phyloP scores from a whole-genome alignment of 768 basidiomycete species.

The Piloderma croceum region DNA sequence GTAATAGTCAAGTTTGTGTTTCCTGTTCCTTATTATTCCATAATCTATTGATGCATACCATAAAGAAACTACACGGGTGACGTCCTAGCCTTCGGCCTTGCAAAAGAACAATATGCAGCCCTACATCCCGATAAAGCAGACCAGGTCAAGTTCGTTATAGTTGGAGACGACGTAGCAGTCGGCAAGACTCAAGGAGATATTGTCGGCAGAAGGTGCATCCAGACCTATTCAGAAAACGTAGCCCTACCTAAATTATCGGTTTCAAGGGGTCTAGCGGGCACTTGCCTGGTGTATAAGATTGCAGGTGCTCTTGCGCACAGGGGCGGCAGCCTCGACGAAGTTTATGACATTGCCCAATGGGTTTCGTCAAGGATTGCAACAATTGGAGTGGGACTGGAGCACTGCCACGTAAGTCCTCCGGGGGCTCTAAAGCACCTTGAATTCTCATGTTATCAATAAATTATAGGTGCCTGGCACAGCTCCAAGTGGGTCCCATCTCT shows the following conservation, averaged over 20 bases:
- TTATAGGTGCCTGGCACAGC: slow-evolving; percentile 75
- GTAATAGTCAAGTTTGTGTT: slow-evolving; percentile 70
- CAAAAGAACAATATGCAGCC: slow-evolving; percentile 78
- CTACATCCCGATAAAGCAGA: slow-evolving; percentile 61
- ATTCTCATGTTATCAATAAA: slow-evolving; percentile 1
- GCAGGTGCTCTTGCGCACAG: slow-evolving; percentile 74
- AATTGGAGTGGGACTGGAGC: slow-evolving; percentile 82
- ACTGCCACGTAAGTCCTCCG: slow-evolving; percentile 65
- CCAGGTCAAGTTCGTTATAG: slow-evolving; percentile 68
- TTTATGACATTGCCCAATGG: slow-evolving; percentile 61
- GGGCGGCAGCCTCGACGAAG: slow-evolving; percentile 64
- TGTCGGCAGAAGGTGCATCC: slow-evolving; percentile 67
- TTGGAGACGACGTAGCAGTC: slow-evolving; percentile 89
- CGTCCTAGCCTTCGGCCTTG: slow-evolving; percentile 86
- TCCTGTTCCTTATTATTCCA: not conserved
- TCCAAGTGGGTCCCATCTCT: slow-evolving; percentile 47
- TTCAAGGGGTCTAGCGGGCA: slow-evolving; percentile 74
- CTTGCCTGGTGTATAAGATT: slow-evolving; percentile 84
- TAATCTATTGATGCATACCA: slow-evolving; percentile 7
- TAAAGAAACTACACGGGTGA: slow-evolving; percentile 90
- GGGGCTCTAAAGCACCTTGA: too few species aligned
- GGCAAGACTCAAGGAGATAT: slow-evolving; percentile 75
- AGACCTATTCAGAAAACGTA: not conserved
- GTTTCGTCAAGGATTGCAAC: slow-evolving; percentile 66
- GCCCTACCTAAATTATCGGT: not conserved